These are phyloP conservation scores for Stagonosporopsis rhizophila DNA, from an alignment of 2,329 filamentous ascomycete genomes.

Conservation along the genomic window DNA sequence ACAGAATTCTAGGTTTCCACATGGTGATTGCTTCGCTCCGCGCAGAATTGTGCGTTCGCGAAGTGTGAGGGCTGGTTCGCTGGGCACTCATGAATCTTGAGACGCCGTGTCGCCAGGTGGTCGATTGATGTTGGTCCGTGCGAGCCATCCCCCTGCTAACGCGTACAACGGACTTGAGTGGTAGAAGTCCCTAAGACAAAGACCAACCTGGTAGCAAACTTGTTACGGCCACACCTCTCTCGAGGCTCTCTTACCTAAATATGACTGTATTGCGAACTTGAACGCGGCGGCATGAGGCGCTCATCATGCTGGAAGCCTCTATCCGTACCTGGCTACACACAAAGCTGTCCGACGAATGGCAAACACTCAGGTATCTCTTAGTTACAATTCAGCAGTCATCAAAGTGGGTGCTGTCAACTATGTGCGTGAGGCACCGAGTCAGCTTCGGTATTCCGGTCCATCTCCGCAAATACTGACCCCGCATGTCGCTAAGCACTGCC, in stretches of 20 bases:
- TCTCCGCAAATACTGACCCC: conserved; percentile 23
- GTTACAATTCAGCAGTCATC: no score
- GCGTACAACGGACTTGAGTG: neutral
- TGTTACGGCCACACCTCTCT: no score
- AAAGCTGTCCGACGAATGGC: neutral
- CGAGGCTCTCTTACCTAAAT: neutral
- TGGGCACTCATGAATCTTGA: conserved; percentile 31
- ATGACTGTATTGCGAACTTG: neutral
- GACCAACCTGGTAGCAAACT: no score
- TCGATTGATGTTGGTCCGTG: conserved; percentile 23
- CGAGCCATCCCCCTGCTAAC: neutral
- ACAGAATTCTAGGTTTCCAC: conserved; percentile 62
- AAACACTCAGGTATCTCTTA: neutral
- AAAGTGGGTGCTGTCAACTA: no score
- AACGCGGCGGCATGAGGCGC: no score
- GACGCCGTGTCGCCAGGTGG: conserved; percentile 36
- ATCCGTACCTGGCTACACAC: neutral
- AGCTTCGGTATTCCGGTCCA: neutral
- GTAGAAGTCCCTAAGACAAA: no score
- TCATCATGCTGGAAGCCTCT: neutral
- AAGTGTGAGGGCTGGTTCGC: conserved; percentile 29
- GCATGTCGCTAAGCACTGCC: conserved; percentile 20
- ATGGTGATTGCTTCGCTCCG: conserved; percentile 36
- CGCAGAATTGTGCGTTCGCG: conserved; percentile 26
- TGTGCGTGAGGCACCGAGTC: neutral